These are phyloP conservation scores for Globisporangium uncinulatum DNA, from an alignment of 352 stramenopile species.

Conservation along the genomic window DNA sequence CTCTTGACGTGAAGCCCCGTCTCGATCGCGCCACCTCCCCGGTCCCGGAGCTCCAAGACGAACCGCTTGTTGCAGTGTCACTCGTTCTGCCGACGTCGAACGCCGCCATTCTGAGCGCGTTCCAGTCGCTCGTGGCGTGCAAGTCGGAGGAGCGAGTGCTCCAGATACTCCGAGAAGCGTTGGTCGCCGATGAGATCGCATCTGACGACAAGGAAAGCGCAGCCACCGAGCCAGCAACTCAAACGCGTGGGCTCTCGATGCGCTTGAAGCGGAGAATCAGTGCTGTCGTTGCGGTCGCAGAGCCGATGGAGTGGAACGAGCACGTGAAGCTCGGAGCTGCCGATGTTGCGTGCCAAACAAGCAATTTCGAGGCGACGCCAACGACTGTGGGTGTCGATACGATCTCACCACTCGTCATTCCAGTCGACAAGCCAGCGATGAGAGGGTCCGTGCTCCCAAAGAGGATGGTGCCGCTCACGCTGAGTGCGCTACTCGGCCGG, in stretches of 20 bases:
- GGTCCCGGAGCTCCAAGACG: slow-evolving; percentile 19
- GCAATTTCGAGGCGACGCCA: neutral
- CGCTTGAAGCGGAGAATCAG: slow-evolving; percentile 32
- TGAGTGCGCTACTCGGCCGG: slow-evolving; percentile 45
- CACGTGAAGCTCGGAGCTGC: slow-evolving; percentile 41
- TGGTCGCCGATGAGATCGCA: neutral
- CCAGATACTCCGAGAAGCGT: slow-evolving; percentile 24
- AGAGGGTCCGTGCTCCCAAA: slow-evolving; percentile 9
- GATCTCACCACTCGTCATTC: neutral
- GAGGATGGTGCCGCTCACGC: slow-evolving; percentile 34
- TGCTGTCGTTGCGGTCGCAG: slow-evolving; percentile 42
- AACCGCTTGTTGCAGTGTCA: neutral
- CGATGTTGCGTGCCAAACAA: slow-evolving; percentile 47
- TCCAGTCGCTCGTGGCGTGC: slow-evolving; percentile 29
- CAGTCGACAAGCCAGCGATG: neutral
- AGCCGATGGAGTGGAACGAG: slow-evolving; percentile 66
- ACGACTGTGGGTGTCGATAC: neutral
- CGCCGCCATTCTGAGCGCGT: slow-evolving; percentile 23
- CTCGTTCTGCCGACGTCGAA: slow-evolving; percentile 8
- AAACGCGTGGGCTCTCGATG: neutral
- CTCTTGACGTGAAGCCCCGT: slow-evolving; percentile 1
- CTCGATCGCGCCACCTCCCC: slow-evolving; percentile 32
- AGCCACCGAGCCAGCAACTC: neutral
- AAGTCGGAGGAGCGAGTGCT: slow-evolving; percentile 38
- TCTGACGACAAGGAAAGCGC: neutral